phyloP scores from a whole-genome alignment of 2,329 filamentous ascomycete species.

The Aspergillus brunneoviolaceus region DNA sequence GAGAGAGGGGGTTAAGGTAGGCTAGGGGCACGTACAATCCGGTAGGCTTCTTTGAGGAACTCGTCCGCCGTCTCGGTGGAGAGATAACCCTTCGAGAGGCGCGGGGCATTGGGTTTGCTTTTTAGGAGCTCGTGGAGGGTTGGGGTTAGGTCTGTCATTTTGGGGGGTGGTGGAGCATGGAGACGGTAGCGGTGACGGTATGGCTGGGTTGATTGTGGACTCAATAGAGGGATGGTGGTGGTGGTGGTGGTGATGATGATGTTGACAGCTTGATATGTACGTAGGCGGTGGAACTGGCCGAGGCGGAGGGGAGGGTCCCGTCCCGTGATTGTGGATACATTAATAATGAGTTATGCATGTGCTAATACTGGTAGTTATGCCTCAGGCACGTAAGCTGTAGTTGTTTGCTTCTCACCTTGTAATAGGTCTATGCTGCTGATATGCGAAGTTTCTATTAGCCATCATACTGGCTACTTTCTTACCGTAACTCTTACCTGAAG shows the following conservation, averaged over 20 bases:
- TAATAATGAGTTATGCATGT: background rate
- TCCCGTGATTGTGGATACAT: background rate
- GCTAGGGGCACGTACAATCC: slow-evolving; percentile 61
- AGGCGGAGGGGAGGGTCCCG: background rate
- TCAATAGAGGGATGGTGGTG: too few species aligned
- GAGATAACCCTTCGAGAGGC: slow-evolving; percentile 7
- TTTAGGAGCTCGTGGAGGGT: slow-evolving; percentile 36
- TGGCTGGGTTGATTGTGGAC: background rate
- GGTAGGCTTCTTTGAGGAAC: slow-evolving; percentile 91
- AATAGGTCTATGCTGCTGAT: too few species aligned
- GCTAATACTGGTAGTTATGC: too few species aligned
- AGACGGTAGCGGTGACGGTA: background rate
- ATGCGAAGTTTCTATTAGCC: too few species aligned
- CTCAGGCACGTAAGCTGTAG: too few species aligned
- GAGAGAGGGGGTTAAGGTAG: background rate
- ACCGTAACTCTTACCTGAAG: too few species aligned
- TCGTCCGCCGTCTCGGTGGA: slow-evolving; percentile 61
- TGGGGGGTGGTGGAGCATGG: slow-evolving; percentile 11
- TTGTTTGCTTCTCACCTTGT: too few species aligned
- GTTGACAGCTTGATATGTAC: background rate
- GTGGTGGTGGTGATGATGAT: background rate
- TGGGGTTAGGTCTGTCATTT: slow-evolving; percentile 46
- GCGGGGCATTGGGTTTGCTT: slow-evolving; percentile 6
- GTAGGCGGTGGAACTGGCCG: background rate
- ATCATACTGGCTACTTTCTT: too few species aligned